Conservation (phyloP, 805 yeast genomes). For the Lipomyces chichibuensis region DNA sequence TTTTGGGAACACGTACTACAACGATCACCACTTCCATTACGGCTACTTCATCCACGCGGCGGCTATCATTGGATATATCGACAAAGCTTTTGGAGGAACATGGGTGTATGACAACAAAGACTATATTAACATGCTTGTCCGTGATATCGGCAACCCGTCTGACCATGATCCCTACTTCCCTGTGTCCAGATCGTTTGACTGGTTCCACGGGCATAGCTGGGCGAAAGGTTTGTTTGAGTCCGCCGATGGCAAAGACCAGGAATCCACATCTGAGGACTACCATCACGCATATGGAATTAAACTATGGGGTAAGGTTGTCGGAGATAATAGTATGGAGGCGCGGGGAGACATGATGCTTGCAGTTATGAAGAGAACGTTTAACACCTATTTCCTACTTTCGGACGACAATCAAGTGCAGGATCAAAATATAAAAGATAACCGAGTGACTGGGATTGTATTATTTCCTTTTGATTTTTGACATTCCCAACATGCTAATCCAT, state of each 20-base stretch:
- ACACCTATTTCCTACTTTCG: conserved; percentile 56
- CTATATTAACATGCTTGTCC: conserved; percentile 62
- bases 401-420: conserved; percentile 59
- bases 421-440: conserved; percentile 54
- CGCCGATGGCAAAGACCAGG: conserved; percentile 73
- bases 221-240: conserved; percentile 67
- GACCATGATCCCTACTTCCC: conserved; percentile 63
- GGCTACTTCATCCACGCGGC: conserved; percentile 85
- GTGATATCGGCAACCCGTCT: conserved; percentile 69
- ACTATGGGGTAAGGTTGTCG: conserved; percentile 66
- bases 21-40: conserved; percentile 87
- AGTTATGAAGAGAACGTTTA: conserved; percentile 58
- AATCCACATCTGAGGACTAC: conserved; percentile 71
- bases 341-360: conserved; percentile 64
- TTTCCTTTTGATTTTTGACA: no score
- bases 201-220: conserved; percentile 75
- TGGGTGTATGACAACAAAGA: conserved; percentile 55
- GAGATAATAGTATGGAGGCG: conserved; percentile 54
- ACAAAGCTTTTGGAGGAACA: conserved; percentile 54
- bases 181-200: conserved; percentile 66
- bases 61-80: conserved; percentile 72
- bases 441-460: conserved; percentile 61
- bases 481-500: no score
- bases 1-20: conserved; percentile 76
- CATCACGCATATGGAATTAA: conserved; percentile 70